Conservation (phyloP, 352 stramenopile species). For the Discostella stelligera region DNA sequence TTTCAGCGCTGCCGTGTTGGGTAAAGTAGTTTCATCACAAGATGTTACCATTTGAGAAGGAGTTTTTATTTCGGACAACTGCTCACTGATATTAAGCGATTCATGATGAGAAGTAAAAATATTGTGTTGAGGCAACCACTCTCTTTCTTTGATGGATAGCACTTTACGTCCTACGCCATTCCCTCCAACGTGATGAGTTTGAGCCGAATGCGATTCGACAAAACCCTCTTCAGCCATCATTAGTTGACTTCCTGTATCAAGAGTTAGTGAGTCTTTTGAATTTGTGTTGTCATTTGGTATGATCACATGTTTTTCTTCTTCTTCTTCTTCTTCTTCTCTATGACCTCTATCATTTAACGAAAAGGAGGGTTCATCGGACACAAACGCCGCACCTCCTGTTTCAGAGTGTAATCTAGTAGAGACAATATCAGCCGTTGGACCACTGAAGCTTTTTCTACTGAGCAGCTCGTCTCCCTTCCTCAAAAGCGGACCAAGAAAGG, state of each 20-base stretch:
- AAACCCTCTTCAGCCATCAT: too few relatives aligned
- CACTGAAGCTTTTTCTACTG: too few relatives aligned
- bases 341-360: conserved; percentile 5
- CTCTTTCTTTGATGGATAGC: too few relatives aligned
- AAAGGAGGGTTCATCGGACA: conserved; percentile 5
- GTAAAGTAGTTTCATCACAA: neutral
- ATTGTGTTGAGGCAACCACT: too few relatives aligned
- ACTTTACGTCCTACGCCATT: too few relatives aligned
- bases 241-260: too few relatives aligned
- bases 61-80: neutral
- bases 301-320: conserved; percentile 4
- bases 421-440: neutral
- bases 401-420: conserved; percentile 2
- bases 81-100: too few relatives aligned
- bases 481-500: conserved; percentile 2
- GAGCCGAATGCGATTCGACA: too few relatives aligned
- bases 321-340: conserved; percentile 15
- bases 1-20: conserved; percentile 28
- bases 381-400: neutral
- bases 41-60: conserved; percentile 6
- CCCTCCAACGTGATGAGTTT: too few relatives aligned
- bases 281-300: neutral
- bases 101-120: too few relatives aligned
- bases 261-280: neutral
- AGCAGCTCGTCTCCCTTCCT: too few relatives aligned